These are phyloP conservation scores for Suhomyces canberraensis DNA, from an alignment of 805 yeast genomes.

Conservation along the genomic window DNA sequence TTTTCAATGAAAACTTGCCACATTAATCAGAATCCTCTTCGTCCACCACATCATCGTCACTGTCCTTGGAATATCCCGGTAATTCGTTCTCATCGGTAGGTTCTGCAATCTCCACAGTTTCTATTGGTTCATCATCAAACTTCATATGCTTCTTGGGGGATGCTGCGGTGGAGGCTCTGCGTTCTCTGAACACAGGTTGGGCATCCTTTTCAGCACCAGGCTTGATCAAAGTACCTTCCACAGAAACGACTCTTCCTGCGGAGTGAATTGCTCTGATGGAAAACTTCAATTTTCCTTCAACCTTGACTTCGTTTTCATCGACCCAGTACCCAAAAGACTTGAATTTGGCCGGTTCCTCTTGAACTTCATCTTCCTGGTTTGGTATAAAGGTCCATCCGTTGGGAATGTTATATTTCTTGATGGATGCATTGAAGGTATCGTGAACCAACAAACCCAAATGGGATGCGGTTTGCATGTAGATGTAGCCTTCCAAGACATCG, in stretches of 20 bases:
- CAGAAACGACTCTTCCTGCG: constrained; percentile 77
- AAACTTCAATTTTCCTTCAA: constrained; percentile 82
- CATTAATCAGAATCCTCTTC: constrained; percentile 24
- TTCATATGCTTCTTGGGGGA: constrained; percentile 37
- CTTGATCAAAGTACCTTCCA: constrained; percentile 78
- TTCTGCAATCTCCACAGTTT: constrained; percentile 12
- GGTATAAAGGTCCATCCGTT: constrained; percentile 80
- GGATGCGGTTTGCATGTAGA: constrained; percentile 90
- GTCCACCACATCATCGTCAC: constrained; percentile 21
- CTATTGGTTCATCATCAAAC: constrained; percentile 23
- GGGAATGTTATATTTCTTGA: constrained; percentile 85
- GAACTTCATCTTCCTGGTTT: constrained; percentile 62
- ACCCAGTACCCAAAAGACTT: constrained; percentile 84
- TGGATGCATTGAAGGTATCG: constrained; percentile 93
- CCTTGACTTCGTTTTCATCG: constrained; percentile 66
- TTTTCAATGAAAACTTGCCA: too few relatives aligned
- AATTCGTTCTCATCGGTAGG: constrained; percentile 15
- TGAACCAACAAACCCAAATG: constrained; percentile 89
- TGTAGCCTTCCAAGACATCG: constrained; percentile 80
- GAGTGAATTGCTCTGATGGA: constrained; percentile 69
- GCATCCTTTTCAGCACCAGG: constrained; percentile 57
- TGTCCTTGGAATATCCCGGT: constrained; percentile 17
- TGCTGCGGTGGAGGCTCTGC: constrained; percentile 20
- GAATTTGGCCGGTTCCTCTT: constrained; percentile 23
- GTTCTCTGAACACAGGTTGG: constrained; percentile 49